Evolutionary conservation across 2,329 filamentous ascomycete genomes (phyloP).

Genomic region (Colletotrichum theobromicola): DNA sequence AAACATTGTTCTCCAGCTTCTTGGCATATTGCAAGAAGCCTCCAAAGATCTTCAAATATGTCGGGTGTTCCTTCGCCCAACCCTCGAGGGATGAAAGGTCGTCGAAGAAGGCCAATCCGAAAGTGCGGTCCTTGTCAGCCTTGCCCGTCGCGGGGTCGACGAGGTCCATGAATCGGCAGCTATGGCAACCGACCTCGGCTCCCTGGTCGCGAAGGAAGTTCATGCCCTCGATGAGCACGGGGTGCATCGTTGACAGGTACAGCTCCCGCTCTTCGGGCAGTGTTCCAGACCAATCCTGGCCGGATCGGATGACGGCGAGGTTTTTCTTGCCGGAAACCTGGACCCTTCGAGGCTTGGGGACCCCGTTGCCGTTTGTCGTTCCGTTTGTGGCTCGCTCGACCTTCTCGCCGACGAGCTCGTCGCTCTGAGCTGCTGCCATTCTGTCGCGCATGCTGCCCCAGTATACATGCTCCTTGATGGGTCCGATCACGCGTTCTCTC

Average conservation of each 20-base stretch:
- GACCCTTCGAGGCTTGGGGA: neutral
- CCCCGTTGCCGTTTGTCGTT: neutral
- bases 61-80: constrained; percentile 44
- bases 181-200: constrained; percentile 46
- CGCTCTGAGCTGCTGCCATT: constrained; percentile 40
- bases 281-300: constrained; percentile 49
- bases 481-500: constrained; percentile 38
- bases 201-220: constrained; percentile 47
- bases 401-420: constrained; percentile 34
- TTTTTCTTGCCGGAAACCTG: constrained; percentile 41
- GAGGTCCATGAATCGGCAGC: constrained; percentile 48
- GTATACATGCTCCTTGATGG: constrained; percentile 47
- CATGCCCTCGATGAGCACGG: constrained; percentile 47
- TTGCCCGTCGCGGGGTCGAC: constrained; percentile 29
- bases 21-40: constrained; percentile 43
- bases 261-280: constrained; percentile 43
- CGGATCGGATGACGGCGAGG: constrained; percentile 47
- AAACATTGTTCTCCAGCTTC: constrained; percentile 37
- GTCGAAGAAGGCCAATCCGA: constrained; percentile 46
- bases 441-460: constrained; percentile 53
- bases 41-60: constrained; percentile 45
- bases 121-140: constrained; percentile 37
- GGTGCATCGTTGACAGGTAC: constrained; percentile 50
- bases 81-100: constrained; percentile 42
- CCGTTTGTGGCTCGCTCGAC: neutral